Percentiles rank a stretch among this genome's conserved stretches.
phyloP scores from a whole-genome alignment of 345 rosid genomes.

The Eucalyptus marginata region DNA sequence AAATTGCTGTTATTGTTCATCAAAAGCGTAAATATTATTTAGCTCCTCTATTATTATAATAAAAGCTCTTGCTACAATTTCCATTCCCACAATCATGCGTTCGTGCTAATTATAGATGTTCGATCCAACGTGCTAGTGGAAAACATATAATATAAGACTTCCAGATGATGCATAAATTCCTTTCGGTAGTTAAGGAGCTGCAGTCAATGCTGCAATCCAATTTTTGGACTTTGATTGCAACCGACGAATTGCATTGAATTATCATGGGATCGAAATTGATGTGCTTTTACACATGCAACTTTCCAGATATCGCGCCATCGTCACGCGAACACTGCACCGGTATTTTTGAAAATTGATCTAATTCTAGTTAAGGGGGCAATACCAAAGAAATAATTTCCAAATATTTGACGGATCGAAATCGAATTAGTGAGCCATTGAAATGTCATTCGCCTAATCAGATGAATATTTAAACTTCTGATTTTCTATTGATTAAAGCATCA shows the following conservation, averaged over 20 bases:
- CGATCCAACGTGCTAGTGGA: background rate
- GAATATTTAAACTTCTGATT: too few relatives aligned
- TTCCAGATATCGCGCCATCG: accelerated
- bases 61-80: background rate
- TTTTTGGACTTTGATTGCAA: background rate
- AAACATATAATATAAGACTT: background rate
- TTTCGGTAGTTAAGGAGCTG: background rate
- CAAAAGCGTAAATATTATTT: background rate
- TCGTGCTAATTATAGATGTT: background rate
- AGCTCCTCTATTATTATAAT: background rate
- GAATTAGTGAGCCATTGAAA: background rate
- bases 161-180: background rate
- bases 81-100: background rate
- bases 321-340: accelerated
- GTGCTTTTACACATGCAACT: background rate
- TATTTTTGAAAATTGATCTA: background rate
- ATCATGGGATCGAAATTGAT: background rate
- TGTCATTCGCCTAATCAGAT: too few relatives aligned
- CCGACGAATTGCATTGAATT: background rate
- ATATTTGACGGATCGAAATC: accelerated
- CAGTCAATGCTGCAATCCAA: background rate
- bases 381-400: background rate
- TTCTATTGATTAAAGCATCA: too few relatives aligned
- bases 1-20: background rate
- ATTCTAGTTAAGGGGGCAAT: background rate